Evolutionary conservation across 495 filamentous ascomycete genomes (phyloP).

Genomic region (Neurospora discreta): DNA sequence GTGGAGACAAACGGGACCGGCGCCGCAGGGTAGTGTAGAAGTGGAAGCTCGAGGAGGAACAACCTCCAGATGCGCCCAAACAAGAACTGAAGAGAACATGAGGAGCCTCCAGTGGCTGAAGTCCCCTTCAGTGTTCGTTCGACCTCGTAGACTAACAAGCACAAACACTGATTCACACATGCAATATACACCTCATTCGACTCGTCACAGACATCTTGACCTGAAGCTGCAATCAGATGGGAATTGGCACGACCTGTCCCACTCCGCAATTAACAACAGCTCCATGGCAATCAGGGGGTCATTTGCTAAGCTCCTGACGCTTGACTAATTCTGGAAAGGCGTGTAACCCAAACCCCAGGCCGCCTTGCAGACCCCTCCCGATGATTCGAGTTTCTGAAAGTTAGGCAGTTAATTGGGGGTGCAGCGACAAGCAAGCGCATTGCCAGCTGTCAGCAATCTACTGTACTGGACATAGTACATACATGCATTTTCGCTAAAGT

Average conservation of each 20-base stretch:
- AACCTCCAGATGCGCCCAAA: background rate
- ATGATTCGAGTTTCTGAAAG: background rate
- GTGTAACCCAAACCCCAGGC: background rate
- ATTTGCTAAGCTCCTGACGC: background rate
- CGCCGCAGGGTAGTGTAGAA: background rate
- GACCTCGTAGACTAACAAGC: background rate
- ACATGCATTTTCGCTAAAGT: background rate
- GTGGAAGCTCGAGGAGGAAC: background rate
- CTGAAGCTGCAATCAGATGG: background rate
- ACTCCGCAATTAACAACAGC: background rate
- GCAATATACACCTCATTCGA: background rate
- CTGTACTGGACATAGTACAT: too few species aligned
- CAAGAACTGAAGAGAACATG: background rate
- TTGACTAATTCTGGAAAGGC: background rate
- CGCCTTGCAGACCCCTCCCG: background rate
- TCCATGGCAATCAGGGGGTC: background rate
- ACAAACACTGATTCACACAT: background rate
- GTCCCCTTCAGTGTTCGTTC: background rate
- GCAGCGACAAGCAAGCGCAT: background rate
- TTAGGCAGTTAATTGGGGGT: background rate
- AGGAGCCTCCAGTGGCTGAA: background rate
- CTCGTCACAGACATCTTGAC: background rate
- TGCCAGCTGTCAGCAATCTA: background rate
- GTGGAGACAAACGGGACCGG: background rate
- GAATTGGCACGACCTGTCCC: background rate